Conservation (phyloP, 768 basidiomycete species). For the Rhodocollybia butyracea region DNA sequence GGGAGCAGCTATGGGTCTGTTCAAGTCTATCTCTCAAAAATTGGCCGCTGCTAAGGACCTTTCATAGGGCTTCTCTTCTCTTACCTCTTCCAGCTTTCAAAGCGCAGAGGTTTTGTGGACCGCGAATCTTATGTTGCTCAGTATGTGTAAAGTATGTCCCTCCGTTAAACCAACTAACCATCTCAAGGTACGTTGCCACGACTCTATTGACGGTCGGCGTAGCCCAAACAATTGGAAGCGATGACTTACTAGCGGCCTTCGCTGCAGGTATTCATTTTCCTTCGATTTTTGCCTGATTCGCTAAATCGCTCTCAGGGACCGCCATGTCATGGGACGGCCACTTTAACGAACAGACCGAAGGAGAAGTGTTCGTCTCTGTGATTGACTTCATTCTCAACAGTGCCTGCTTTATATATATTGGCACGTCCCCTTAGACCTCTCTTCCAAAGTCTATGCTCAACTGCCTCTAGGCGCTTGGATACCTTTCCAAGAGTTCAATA, state of each 20-base stretch:
- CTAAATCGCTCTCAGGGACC: constrained; percentile 47
- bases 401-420: constrained; percentile 79
- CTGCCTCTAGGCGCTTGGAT: constrained; percentile 65
- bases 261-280: constrained; percentile 52
- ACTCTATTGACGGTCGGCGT: constrained; percentile 77
- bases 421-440: background rate
- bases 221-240: constrained; percentile 75
- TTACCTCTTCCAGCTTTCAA: constrained; percentile 68
- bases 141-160: too few species aligned
- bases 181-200: constrained; percentile 66
- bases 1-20: constrained; percentile 52
- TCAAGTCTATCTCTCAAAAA: background rate
- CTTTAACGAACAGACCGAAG: constrained; percentile 77
- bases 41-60: background rate
- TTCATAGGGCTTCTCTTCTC: constrained; percentile 61
- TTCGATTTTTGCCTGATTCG: background rate
- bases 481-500: constrained; percentile 58
- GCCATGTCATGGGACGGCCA: constrained; percentile 92
- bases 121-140: constrained; percentile 88
- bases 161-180: too few species aligned
- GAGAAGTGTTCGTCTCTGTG: constrained; percentile 85
- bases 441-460: background rate
- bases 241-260: constrained; percentile 89
- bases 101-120: constrained; percentile 62
- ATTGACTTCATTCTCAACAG: constrained; percentile 84